These are phyloP conservation scores for Podila verticillata DNA, from an alignment of 192 early-diverging fungal species.

Conservation along the genomic window DNA sequence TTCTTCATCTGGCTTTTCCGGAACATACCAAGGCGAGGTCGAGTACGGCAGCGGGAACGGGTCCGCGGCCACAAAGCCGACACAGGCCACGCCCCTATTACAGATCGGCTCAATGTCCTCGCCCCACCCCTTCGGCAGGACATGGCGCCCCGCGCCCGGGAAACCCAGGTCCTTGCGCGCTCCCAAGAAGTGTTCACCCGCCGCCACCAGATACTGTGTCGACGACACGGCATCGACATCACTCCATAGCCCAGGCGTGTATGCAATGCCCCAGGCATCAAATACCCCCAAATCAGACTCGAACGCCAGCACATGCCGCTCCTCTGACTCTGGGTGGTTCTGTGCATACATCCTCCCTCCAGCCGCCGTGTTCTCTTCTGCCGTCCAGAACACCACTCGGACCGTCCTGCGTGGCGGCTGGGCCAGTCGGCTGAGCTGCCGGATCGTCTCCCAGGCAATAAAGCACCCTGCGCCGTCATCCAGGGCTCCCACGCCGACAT, in stretches of 20 bases:
- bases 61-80: slow-evolving; percentile 52
- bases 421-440: slow-evolving; percentile 20
- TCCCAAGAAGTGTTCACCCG: slow-evolving; percentile 39
- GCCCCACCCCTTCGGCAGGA: slow-evolving; percentile 52
- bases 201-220: slow-evolving; percentile 14
- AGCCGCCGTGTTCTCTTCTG: slow-evolving; percentile 63
- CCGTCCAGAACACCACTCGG: slow-evolving; percentile 67
- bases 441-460: slow-evolving; percentile 55
- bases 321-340: slow-evolving; percentile 25
- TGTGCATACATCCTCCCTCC: slow-evolving; percentile 58
- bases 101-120: slow-evolving; percentile 63
- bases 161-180: slow-evolving; percentile 43
- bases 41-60: slow-evolving; percentile 53
- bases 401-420: slow-evolving; percentile 56
- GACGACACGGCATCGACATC: not conserved
- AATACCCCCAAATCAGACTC: slow-evolving; percentile 70
- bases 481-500: slow-evolving; percentile 61
- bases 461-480: slow-evolving; percentile 69
- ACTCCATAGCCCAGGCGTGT: slow-evolving; percentile 33
- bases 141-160: slow-evolving; percentile 53
- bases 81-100: slow-evolving; percentile 62
- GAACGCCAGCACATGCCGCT: slow-evolving; percentile 60
- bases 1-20: not conserved
- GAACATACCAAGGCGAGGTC: slow-evolving; percentile 23
- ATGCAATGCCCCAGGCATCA: slow-evolving; percentile 64